These are phyloP conservation scores for Prunus davidiana DNA, from an alignment of 306 rosid genomes.

Conservation along the genomic window DNA sequence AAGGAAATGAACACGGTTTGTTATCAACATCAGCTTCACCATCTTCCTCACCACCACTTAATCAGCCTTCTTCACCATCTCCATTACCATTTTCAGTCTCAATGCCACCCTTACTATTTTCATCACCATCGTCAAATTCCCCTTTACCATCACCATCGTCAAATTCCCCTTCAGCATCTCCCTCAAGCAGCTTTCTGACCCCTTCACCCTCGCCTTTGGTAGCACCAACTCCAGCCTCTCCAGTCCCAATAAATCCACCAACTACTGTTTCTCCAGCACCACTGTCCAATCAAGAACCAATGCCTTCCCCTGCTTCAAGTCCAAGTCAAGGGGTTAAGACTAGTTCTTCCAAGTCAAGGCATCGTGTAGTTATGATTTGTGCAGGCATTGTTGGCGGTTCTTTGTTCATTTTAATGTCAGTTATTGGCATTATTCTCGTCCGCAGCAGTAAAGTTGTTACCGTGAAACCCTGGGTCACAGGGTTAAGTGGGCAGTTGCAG, in stretches of 20 bases:
- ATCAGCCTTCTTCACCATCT: slow-evolving; percentile 6
- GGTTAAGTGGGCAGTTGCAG: slow-evolving; percentile 93
- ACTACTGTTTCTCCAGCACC: slow-evolving; percentile 23
- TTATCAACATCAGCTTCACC: slow-evolving; percentile 17
- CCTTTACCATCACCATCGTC: slow-evolving; percentile 49
- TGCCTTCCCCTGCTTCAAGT: slow-evolving; percentile 42
- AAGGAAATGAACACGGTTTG: slow-evolving; percentile 9
- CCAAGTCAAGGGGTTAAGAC: slow-evolving; percentile 25
- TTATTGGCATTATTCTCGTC: slow-evolving; percentile 34
- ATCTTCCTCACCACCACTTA: slow-evolving; percentile 22
- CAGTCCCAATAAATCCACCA: slow-evolving; percentile 39
- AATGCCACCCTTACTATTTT: slow-evolving; percentile 8
- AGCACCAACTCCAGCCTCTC: slow-evolving; percentile 31
- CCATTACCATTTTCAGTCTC: slow-evolving; percentile 5
- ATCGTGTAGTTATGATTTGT: slow-evolving; percentile 34
- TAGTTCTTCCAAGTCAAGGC: slow-evolving; percentile 31
- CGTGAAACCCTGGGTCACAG: slow-evolving; percentile 93
- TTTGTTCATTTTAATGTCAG: slow-evolving; percentile 43
- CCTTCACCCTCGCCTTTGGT: slow-evolving; percentile 38
- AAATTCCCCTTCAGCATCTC: slow-evolving; percentile 28
- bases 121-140: slow-evolving; percentile 29
- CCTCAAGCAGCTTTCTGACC: slow-evolving; percentile 23
- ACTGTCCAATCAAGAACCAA: slow-evolving; percentile 24
- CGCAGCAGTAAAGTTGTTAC: slow-evolving; percentile 63
- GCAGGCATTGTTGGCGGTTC: slow-evolving; percentile 50